These are phyloP conservation scores for Pinus albicaulis DNA, from an alignment of 75 land plant species.

Conservation along the genomic window DNA sequence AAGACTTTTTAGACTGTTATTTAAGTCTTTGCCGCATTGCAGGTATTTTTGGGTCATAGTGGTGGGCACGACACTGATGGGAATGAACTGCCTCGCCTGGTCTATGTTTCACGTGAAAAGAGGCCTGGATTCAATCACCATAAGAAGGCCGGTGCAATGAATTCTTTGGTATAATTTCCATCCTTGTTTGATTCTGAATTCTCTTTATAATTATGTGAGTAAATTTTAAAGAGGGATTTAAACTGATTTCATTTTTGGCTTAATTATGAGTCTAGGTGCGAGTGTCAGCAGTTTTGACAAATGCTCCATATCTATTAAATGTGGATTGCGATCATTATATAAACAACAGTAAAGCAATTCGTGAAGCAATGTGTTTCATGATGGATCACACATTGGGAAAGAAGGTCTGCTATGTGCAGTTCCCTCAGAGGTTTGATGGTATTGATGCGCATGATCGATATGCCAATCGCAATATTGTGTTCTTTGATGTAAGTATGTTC, in stretches of 20 bases:
- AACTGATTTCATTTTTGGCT: neutral
- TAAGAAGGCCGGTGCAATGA: constrained; percentile 93
- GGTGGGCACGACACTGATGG: constrained; percentile 73
- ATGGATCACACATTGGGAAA: constrained; percentile 83
- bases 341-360: constrained; percentile 89
- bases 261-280: constrained; percentile 42
- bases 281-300: constrained; percentile 78
- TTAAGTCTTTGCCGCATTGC: neutral
- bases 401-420: constrained; percentile 82
- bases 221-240: neutral
- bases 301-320: constrained; percentile 85
- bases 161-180: constrained; percentile 52
- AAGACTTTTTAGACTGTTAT: neutral
- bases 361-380: constrained; percentile 94
- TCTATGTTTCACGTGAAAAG: constrained; percentile 91
- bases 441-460: constrained; percentile 80
- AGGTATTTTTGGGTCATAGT: constrained; percentile 79
- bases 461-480: constrained; percentile 86
- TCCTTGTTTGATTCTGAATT: constrained; percentile 3
- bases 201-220: neutral
- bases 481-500: constrained; percentile 83
- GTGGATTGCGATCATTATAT: constrained; percentile 93
- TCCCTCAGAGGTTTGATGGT: constrained; percentile 90
- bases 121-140: constrained; percentile 85
- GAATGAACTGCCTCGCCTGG: constrained; percentile 69